phyloP scores from a whole-genome alignment of 1,139 yeast genomes.

The Saccharomycopsis hybrid region DNA sequence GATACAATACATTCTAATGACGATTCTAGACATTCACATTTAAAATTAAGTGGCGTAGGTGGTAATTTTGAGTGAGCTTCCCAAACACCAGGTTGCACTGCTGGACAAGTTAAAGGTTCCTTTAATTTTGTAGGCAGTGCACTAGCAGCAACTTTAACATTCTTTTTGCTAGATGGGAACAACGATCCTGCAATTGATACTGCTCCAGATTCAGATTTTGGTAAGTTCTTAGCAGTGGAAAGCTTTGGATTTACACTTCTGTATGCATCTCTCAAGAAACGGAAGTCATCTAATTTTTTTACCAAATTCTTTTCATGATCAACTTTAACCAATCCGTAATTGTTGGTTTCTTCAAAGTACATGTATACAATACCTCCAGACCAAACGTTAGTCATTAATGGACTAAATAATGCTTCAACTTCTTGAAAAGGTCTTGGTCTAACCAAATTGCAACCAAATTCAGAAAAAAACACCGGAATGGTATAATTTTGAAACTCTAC shows the following conservation, averaged over 20 bases:
- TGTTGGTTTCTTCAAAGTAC: conserved; percentile 70
- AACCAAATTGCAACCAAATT: conserved; percentile 69
- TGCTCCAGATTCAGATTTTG: background rate
- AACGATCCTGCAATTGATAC: background rate
- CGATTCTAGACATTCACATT: conserved; percentile 54
- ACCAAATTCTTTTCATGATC: conserved; percentile 35
- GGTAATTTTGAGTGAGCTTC: conserved; percentile 60
- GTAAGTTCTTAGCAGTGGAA: conserved; percentile 36
- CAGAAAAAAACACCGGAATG: conserved; percentile 71
- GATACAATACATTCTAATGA: conserved; percentile 50
- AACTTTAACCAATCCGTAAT: conserved; percentile 60
- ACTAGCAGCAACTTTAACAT: background rate
- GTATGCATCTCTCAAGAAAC: conserved; percentile 45
- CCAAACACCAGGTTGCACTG: conserved; percentile 42
- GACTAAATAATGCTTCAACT: conserved; percentile 55
- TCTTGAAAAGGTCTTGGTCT: conserved; percentile 64
- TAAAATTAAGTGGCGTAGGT: conserved; percentile 61
- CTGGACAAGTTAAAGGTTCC: conserved; percentile 41
- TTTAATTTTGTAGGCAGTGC: no score
- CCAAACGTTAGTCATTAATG: conserved; percentile 71
- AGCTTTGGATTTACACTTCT: conserved; percentile 53
- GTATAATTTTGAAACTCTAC: conserved; percentile 60
- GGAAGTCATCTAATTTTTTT: conserved; percentile 54
- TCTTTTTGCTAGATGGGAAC: background rate
- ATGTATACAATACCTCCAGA: conserved; percentile 84